phyloP scores from a whole-genome alignment of 306 rosid genomes.

The Vigna reflexopilosa region DNA sequence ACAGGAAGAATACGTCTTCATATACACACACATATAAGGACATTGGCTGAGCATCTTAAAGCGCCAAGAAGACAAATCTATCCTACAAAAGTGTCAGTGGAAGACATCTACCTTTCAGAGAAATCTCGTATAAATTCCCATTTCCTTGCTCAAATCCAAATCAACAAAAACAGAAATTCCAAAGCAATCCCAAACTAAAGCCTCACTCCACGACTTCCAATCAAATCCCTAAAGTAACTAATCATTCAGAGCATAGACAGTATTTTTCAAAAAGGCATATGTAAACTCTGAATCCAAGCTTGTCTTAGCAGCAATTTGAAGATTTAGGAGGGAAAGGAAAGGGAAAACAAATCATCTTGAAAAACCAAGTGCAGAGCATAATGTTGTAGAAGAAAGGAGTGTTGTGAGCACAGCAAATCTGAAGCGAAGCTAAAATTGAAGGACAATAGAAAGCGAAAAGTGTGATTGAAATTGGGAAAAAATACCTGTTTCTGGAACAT shows the following conservation, averaged over 20 bases:
- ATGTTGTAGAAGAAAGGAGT: neutral
- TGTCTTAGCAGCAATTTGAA: neutral
- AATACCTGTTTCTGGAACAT: conserved; percentile 95
- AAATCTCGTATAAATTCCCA: conserved; percentile 4
- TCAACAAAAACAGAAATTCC: conserved; percentile 30
- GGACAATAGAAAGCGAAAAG: neutral
- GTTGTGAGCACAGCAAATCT: neutral
- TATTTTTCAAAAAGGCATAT: conserved; percentile 20
- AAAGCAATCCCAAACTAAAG: conserved; percentile 23
- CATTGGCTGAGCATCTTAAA: conserved; percentile 8
- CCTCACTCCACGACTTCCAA: conserved; percentile 12
- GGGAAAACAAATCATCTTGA: neutral
- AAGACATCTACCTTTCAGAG: neutral
- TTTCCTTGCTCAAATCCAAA: conserved; percentile 27
- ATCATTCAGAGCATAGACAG: neutral
- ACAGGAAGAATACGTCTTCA: neutral
- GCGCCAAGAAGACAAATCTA: conserved; percentile 13
- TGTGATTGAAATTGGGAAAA: neutral
- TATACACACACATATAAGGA: neutral
- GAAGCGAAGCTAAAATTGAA: neutral
- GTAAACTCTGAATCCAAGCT: neutral
- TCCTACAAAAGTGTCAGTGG: conserved; percentile 5
- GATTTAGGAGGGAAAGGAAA: neutral
- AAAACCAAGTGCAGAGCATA: neutral
- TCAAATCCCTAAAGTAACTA: conserved; percentile 15